Evolutionary conservation across 768 basidiomycete species (phyloP).

Genomic region (Mycena kentingensis): DNA sequence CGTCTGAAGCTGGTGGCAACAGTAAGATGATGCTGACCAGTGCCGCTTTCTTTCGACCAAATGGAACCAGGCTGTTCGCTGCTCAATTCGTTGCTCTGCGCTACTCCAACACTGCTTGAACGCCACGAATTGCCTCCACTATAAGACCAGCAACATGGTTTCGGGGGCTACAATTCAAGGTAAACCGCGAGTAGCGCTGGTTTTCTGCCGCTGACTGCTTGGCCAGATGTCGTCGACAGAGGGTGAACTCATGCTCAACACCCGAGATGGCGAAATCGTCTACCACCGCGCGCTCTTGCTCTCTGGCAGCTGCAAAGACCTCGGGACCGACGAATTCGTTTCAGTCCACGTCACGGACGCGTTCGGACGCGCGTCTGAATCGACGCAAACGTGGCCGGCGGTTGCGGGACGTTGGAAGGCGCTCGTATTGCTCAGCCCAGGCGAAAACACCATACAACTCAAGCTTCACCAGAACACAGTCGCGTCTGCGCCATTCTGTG

Average conservation of each 20-base stretch:
- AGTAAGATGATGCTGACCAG: too few relatives aligned
- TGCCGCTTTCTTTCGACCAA: too few relatives aligned
- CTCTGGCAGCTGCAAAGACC: neutral
- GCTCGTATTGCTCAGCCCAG: neutral
- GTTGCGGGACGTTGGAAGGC: neutral
- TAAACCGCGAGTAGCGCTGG: too few relatives aligned
- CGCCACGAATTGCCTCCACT: too few relatives aligned
- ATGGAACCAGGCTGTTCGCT: too few relatives aligned
- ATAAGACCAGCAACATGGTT: too few relatives aligned
- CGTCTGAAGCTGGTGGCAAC: too few relatives aligned
- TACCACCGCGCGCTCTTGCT: neutral
- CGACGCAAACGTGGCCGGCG: neutral
- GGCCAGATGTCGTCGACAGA: too few relatives aligned
- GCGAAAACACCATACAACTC: neutral
- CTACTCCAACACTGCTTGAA: too few relatives aligned
- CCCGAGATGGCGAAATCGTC: neutral
- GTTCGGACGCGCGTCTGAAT: neutral
- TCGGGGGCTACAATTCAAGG: too few relatives aligned
- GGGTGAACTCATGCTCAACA: neutral
- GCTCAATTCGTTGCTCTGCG: too few relatives aligned
- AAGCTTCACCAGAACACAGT: neutral
- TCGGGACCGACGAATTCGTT: neutral
- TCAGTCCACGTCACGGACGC: neutral
- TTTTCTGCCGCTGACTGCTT: too few relatives aligned
- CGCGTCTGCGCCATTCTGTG: neutral